phyloP scores from a whole-genome alignment of 257 asterid species.

The Plantago major region DNA sequence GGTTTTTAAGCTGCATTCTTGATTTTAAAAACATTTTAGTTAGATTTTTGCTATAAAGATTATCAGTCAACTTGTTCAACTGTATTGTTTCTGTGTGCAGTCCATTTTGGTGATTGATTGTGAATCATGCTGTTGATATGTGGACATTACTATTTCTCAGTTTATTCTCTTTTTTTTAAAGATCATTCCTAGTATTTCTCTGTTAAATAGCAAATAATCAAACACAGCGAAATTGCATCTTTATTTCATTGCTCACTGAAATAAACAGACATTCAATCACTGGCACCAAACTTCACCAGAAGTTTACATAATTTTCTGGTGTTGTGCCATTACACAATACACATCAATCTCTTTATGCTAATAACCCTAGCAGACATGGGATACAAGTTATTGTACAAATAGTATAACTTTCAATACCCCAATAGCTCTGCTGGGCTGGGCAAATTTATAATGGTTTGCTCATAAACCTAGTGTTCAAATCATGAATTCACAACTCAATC shows the following conservation, averaged over 20 bases:
- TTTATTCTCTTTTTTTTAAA: no score
- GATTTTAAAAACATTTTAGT: neutral
- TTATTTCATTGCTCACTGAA: no score
- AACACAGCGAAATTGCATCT: no score
- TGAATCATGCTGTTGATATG: no score
- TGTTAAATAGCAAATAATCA: no score
- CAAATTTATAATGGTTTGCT: conserved; percentile 17
- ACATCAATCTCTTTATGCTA: neutral
- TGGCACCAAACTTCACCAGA: neutral
- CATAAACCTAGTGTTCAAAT: conserved; percentile 13
- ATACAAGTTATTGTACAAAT: conserved; percentile 5
- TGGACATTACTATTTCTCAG: no score
- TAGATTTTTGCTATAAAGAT: neutral
- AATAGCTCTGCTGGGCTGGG: neutral
- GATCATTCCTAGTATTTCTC: no score
- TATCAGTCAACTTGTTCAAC: neutral
- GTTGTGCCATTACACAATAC: no score
- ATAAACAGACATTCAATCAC: no score
- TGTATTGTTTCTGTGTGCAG: neutral
- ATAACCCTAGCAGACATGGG: conserved; percentile 9
- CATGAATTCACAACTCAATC: conserved; percentile 35
- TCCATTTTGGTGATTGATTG: neutral
- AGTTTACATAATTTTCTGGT: neutral
- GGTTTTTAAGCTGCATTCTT: neutral
- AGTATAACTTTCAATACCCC: conserved; percentile 13